A percentile compares a stretch with the other conserved stretches of the same genome.
These are phyloP conservation scores for Nakaseomyces kungkrabaensis DNA, from an alignment of 1,139 yeast genomes.

Conservation along the genomic window DNA sequence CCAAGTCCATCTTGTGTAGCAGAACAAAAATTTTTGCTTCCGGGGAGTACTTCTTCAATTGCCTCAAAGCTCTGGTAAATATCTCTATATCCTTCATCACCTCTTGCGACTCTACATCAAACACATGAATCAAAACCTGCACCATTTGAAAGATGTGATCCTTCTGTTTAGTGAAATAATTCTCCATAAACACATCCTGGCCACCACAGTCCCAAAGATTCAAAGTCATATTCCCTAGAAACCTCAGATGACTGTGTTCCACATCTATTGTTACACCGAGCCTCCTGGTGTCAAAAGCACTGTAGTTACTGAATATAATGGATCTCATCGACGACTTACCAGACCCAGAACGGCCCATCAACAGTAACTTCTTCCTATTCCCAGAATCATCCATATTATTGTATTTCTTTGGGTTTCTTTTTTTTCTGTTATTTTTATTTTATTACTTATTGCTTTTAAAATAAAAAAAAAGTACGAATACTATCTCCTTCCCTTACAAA, in stretches of 20 bases:
- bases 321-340: slow-evolving; percentile 98
- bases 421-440: no score
- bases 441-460: no score
- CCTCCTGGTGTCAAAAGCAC: slow-evolving; percentile 92
- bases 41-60: slow-evolving; percentile 78
- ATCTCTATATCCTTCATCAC: slow-evolving; percentile 90
- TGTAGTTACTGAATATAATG: slow-evolving; percentile 86
- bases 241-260: slow-evolving; percentile 88
- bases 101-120: slow-evolving; percentile 89
- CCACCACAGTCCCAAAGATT: slow-evolving; percentile 99
- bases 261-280: slow-evolving; percentile 97
- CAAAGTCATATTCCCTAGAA: slow-evolving; percentile 88
- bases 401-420: background rate
- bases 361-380: slow-evolving; percentile 27
- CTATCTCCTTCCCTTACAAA: no score
- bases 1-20: slow-evolving; percentile 92
- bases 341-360: slow-evolving; percentile 87
- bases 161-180: slow-evolving; percentile 76
- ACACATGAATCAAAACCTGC: slow-evolving; percentile 93
- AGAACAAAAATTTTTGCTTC: slow-evolving; percentile 86
- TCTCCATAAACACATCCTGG: slow-evolving; percentile 94
- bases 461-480: no score
- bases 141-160: slow-evolving; percentile 93
- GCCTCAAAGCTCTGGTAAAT: slow-evolving; percentile 73
- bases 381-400: slow-evolving; percentile 9